Conservation (phyloP, 164 flowering plant genomes). For the Buxus sempervirens region DNA sequence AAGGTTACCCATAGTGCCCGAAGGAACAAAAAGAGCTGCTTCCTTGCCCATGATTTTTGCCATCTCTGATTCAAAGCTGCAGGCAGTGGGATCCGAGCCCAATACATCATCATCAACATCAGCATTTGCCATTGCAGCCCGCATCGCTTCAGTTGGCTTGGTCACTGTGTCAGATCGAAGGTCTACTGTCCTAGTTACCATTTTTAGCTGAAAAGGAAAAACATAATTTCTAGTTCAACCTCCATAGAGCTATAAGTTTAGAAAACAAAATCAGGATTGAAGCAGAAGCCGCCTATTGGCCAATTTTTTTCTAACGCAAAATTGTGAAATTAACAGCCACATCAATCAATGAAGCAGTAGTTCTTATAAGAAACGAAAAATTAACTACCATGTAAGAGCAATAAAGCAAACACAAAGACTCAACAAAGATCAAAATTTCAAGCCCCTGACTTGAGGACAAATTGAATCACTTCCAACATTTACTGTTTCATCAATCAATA, state of each 20-base stretch:
- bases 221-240: neutral
- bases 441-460: too few relatives aligned
- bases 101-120: slow-evolving; percentile 92
- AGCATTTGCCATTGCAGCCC: slow-evolving; percentile 83
- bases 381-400: neutral
- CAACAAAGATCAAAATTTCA: neutral
- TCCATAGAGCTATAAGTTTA: neutral
- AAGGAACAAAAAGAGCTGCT: slow-evolving; percentile 86
- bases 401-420: neutral
- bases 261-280: neutral
- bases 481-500: too few relatives aligned
- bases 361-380: neutral
- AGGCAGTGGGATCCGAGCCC: slow-evolving; percentile 72
- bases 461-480: neutral
- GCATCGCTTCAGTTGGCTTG: slow-evolving; percentile 80
- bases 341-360: neutral
- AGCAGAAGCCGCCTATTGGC: neutral
- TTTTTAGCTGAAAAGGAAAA: slow-evolving; percentile 27
- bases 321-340: neutral
- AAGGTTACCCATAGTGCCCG: slow-evolving; percentile 95
- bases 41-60: slow-evolving; percentile 77
- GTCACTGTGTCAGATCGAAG: slow-evolving; percentile 95
- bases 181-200: slow-evolving; percentile 74
- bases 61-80: slow-evolving; percentile 68
- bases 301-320: neutral